phyloP scores from a whole-genome alignment of 768 basidiomycete genomes.

The Boletus edulis region DNA sequence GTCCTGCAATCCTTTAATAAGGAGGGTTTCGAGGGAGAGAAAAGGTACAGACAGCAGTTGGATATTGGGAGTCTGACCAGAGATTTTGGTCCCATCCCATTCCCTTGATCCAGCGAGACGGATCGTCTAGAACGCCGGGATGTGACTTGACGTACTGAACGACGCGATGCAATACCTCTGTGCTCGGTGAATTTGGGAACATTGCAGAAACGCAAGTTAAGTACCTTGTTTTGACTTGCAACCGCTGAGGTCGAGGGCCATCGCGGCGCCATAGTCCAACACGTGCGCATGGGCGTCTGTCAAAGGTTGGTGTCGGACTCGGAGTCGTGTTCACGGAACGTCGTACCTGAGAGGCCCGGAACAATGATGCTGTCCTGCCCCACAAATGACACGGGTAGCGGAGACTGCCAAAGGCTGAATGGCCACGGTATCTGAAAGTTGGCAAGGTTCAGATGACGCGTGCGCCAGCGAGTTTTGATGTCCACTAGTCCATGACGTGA shows the following conservation, averaged over 20 bases:
- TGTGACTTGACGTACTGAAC: slow-evolving; percentile 56
- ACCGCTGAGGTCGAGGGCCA: slow-evolving; percentile 62
- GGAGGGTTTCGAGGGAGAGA: slow-evolving; percentile 4
- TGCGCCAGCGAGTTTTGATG: slow-evolving; percentile 25
- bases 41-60: slow-evolving; percentile 56
- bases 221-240: slow-evolving; percentile 59
- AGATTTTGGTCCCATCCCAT: slow-evolving; percentile 94
- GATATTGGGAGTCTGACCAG: slow-evolving; percentile 64
- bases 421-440: slow-evolving; percentile 25
- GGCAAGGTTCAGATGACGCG: neutral
- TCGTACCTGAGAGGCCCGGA: slow-evolving; percentile 69
- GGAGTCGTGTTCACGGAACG: neutral
- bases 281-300: slow-evolving; percentile 82
- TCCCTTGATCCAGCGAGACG: slow-evolving; percentile 71
- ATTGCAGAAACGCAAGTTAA: neutral
- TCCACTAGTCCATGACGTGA: slow-evolving; percentile 12
- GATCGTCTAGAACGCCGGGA: slow-evolving; percentile 53
- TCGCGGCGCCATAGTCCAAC: slow-evolving; percentile 64
- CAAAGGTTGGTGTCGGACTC: neutral
- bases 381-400: slow-evolving; percentile 24
- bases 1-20: slow-evolving; percentile 39
- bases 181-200: neutral
- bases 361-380: slow-evolving; percentile 49
- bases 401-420: slow-evolving; percentile 17
- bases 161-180: slow-evolving; percentile 64